Base-by-base conservation (phyloP, 306 rosid species). In the Abrus precatorius region DNA sequence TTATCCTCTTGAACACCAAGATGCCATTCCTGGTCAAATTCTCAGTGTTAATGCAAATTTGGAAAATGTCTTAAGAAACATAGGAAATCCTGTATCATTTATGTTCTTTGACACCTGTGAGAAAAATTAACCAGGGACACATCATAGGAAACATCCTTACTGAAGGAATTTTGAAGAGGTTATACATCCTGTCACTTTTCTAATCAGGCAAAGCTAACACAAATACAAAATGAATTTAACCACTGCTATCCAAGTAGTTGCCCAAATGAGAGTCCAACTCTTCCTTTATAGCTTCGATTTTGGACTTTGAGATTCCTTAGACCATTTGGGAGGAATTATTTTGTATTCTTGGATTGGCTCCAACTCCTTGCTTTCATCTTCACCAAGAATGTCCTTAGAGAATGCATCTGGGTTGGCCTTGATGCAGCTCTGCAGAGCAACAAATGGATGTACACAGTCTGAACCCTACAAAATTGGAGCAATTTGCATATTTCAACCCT, bases 391-490 rank as follows among this genome's bases (percentile, higher is more conserved):
- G 64, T 88, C 92, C 74, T 88, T 84, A 10, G 98, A 89, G 81
- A 95, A 95, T 7, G 95, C 94, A 81, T 88, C 45, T 45, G 98
- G 99, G 79, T 95, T 85, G 75, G 92, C 92, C 87, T 91, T 95
- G 83, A 95, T 93, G 87, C 97, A 95, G 69, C 86, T 90, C 89
- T 95, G 98, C 85, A 95, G 84, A 59, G 90, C 90, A 67, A 95
- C 88, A 74, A 95, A 93, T 34, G 97, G 96, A 73, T 84, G 87
- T 80, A 93, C 95, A 62, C 98, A 95, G 85, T 91, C 98, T 30
- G 98, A 95, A 55, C 99, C 99, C 95, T 94, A 29, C 77, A 82
- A 79, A 77, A 86, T 20, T 61, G 76, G 64, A 9, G 67, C 63
- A 66, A 61, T n/a, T 29, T 44, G 60, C 14, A 74, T 43, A 47